These are phyloP conservation scores for Russula olivacea DNA, from an alignment of 768 basidiomycete genomes.

Conservation along the genomic window DNA sequence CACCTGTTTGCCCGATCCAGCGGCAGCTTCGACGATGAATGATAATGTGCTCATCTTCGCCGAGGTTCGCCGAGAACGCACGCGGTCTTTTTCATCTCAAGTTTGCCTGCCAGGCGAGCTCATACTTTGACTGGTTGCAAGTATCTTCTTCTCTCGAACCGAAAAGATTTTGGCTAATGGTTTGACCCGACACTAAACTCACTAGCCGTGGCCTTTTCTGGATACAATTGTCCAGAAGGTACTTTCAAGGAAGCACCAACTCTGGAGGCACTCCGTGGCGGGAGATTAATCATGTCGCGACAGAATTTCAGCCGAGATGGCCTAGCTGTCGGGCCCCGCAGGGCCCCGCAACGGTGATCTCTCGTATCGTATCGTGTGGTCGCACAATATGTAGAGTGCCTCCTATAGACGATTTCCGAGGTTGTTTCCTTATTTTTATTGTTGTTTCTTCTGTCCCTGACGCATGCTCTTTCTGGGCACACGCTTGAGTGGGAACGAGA, in stretches of 20 bases:
- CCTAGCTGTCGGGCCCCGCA: conserved; percentile 1
- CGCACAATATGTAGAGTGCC: not conserved
- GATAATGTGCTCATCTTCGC: not conserved
- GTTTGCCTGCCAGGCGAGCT: not conserved
- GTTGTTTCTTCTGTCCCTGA: conserved; percentile 1
- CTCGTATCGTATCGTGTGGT: not conserved
- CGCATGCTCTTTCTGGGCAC: not conserved
- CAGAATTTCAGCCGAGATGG: conserved; percentile 5
- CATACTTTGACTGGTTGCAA: not conserved
- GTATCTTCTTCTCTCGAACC: conserved; percentile 3
- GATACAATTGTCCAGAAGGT: conserved; percentile 5
- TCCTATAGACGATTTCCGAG: not conserved
- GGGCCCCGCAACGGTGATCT: not conserved
- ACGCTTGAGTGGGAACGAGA: not conserved
- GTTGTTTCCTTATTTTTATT: not conserved
- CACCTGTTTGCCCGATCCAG: not conserved
- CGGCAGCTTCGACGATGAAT: conserved; percentile 2
- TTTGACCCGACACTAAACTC: not conserved
- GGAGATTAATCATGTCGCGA: conserved; percentile 9
- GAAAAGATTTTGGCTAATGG: not conserved
- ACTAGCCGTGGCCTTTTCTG: not conserved
- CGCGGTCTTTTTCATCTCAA: not conserved
- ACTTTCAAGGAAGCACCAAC: not conserved
- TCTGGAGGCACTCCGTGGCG: not conserved
- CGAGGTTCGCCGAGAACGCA: not conserved